Evolutionary conservation across 305 asterid species (phyloP).

Genomic region (Solanum hybrid): DNA sequence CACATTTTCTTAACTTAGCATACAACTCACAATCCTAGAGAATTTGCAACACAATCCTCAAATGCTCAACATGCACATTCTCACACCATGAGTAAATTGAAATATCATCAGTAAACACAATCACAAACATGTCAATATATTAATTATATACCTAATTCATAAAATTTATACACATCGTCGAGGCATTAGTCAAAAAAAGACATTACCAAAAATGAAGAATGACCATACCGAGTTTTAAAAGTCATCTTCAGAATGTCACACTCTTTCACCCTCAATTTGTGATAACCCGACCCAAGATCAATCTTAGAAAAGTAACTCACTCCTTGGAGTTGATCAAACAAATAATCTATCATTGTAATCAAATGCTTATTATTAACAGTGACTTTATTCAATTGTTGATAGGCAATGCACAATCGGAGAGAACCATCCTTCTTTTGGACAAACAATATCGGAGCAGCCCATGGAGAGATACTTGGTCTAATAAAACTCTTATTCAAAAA

Average conservation of each 20-base stretch:
- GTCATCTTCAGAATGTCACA: background rate
- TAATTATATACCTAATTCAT: background rate
- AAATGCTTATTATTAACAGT: background rate
- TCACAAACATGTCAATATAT: background rate
- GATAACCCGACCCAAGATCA: background rate
- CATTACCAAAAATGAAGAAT: too few relatives aligned
- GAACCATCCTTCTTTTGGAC: background rate
- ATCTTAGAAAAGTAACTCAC: background rate
- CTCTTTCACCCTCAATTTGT: background rate
- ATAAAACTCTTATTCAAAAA: background rate
- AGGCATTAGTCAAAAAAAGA: background rate
- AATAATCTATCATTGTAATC: background rate
- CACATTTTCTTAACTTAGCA: background rate
- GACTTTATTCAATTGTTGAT: background rate
- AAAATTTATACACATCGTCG: background rate
- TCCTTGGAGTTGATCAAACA: background rate
- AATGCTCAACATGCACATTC: background rate
- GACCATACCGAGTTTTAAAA: background rate
- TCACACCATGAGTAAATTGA: background rate
- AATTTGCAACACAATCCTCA: background rate
- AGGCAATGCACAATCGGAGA: background rate
- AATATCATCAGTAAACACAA: background rate
- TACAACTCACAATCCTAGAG: background rate
- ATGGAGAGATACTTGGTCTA: background rate
- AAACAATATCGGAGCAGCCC: background rate